Base-by-base conservation (phyloP, 2,329 filamentous ascomycete species). In the Thielaviopsis euricoi region DNA sequence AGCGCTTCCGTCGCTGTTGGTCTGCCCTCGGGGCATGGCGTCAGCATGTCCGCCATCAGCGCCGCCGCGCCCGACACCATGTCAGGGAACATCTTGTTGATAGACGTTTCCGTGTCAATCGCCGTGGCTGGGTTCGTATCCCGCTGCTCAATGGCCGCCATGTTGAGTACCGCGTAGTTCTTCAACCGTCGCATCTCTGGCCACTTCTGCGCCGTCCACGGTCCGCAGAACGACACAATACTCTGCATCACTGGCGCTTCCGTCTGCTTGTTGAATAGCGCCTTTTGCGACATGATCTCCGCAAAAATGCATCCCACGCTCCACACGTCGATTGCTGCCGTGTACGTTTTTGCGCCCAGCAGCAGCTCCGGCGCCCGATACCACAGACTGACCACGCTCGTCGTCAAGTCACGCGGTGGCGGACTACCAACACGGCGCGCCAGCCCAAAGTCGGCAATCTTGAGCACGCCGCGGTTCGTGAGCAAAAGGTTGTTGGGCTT, bases 391-490 rank as follows among this genome's bases (percentile, higher is more conserved):
- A 97, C 91, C 62, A 98, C 93, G 52, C 97, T 80, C 67, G 91
- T 86, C 2, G 93, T 97, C 61, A 97, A 78, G 62, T 86, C 85
- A 1, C 83, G 76, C 1, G 81, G 78, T 0, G 83, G 76, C 3
- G 91, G 89, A 64, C 88, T 82, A 55, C 86, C 86, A 58, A 87
- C 86, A 71, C 93, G 93, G 26, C 93, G 81, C 3, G 93, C 91
- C 89, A 98, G 96, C 69, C 93, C 93, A 67, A 98, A 98, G 71
- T 98, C 93, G 61, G 93, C 93, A 62, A 98, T 85, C 71, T 96
- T 96, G 70, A 98, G 84, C 68, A 87, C 84, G 52, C 93, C 93
- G 52, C 89, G 87, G 74, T 97, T 97, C 74, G 89, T 94, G 72
- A 98, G 85, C 52, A 98, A 82, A 52, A 98, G 82, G 66, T 95